A percentile compares a stretch with the other conserved stretches of the same genome.
phyloP scores from a whole-genome alignment of 306 rosid species.

The Fragaria nilgerrensis region DNA sequence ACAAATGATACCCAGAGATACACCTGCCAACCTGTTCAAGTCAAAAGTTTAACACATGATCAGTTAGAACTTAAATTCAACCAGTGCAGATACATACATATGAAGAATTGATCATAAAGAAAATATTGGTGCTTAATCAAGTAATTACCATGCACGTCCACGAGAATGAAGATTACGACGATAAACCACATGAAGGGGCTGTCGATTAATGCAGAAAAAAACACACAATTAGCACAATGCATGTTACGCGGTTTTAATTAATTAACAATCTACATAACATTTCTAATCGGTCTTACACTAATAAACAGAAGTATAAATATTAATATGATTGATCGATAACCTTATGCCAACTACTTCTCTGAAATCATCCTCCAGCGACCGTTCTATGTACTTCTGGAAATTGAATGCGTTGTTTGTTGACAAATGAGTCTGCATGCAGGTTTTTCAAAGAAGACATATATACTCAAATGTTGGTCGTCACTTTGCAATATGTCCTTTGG shows the following conservation, averaged over 20 bases:
- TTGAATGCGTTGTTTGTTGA: constrained; percentile 35
- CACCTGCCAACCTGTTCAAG: constrained; percentile 49
- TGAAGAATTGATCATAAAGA: not conserved
- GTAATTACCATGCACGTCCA: constrained; percentile 53
- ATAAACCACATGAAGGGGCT: constrained; percentile 60
- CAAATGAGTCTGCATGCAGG: constrained; percentile 51
- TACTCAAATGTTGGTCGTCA: not conserved
- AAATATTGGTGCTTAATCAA: not conserved
- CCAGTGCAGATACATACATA: not conserved
- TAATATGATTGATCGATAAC: not conserved
- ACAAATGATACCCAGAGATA: constrained; percentile 59
- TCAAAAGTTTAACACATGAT: not conserved
- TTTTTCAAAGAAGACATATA: not conserved
- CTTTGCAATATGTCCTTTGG: not conserved
- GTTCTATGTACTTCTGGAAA: constrained; percentile 49
- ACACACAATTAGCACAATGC: constrained; percentile 3
- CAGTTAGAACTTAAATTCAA: not conserved
- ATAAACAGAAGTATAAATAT: not conserved
- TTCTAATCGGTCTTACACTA: not conserved
- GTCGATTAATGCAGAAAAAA: constrained; percentile 4
- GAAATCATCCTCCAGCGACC: constrained; percentile 61
- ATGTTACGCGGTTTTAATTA: not conserved
- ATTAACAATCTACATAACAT: not conserved
- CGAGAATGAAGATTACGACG: constrained; percentile 51
- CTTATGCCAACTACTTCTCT: constrained; percentile 57